phyloP scores from a whole-genome alignment of 495 filamentous ascomycete genomes.

The Penicillium egyptiacum region DNA sequence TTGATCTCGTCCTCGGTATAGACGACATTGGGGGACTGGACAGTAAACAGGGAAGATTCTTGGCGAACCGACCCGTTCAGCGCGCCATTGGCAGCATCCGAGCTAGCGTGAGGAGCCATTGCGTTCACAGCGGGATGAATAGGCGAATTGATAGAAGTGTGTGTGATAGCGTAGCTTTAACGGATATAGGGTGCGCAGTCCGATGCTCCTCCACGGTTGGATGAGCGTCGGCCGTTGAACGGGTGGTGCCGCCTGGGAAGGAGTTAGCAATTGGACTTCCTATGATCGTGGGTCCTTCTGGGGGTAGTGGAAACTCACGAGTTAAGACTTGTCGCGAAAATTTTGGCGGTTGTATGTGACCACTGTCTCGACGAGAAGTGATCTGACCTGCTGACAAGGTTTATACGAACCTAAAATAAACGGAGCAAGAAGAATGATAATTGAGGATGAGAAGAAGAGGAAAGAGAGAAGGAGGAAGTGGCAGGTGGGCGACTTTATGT shows the following conservation, averaged over 20 bases:
- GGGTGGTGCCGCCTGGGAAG: slow-evolving; percentile 81
- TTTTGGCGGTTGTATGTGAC: slow-evolving; percentile 49
- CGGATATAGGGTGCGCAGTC: slow-evolving; percentile 70
- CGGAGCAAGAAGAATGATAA: slow-evolving; percentile 2
- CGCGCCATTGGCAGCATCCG: slow-evolving; percentile 60
- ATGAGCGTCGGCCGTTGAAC: slow-evolving; percentile 95
- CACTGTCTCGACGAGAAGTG: slow-evolving; percentile 44
- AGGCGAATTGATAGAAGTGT: slow-evolving; percentile 11
- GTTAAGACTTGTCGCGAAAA: slow-evolving; percentile 53
- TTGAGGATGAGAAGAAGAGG: not conserved
- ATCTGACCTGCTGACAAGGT: slow-evolving; percentile 42
- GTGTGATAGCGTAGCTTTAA: slow-evolving; percentile 33
- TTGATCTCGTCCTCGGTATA: slow-evolving; percentile 88
- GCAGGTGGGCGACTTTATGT: slow-evolving; percentile 14
- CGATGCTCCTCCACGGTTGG: slow-evolving; percentile 82
- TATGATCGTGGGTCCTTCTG: not conserved
- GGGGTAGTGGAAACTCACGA: slow-evolving; percentile 37
- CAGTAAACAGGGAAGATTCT: slow-evolving; percentile 65
- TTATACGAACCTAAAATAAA: slow-evolving; percentile 34
- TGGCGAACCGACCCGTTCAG: slow-evolving; percentile 67
- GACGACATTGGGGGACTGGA: slow-evolving; percentile 87
- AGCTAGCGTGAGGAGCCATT: slow-evolving; percentile 95
- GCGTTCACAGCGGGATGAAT: slow-evolving; percentile 37
- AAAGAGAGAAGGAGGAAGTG: slow-evolving; percentile 15
- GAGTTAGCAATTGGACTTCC: slow-evolving; percentile 18